These are phyloP conservation scores for Arthrobotrys pseudoclavata DNA, from an alignment of 2,329 filamentous ascomycete genomes.

Conservation along the genomic window DNA sequence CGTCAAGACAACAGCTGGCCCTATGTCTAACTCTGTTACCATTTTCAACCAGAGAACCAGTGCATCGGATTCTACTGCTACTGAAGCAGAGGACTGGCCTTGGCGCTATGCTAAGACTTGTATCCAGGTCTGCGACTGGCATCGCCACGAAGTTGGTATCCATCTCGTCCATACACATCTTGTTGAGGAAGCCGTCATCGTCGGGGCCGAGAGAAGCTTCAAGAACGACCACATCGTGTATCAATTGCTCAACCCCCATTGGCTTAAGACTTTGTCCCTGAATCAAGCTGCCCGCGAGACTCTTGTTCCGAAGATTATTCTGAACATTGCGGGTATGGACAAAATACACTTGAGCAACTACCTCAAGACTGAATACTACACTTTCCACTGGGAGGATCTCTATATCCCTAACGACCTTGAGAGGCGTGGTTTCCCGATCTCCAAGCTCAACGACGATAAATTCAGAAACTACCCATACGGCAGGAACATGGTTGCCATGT, in stretches of 20 bases:
- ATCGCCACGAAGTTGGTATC: slow-evolving; percentile 68
- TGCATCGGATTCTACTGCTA: slow-evolving; percentile 63
- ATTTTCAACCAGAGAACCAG: slow-evolving; percentile 69
- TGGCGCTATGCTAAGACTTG: slow-evolving; percentile 72
- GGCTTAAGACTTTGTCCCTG: slow-evolving; percentile 70
- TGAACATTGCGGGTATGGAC: slow-evolving; percentile 67
- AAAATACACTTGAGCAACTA: slow-evolving; percentile 65
- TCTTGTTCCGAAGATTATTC: slow-evolving; percentile 68
- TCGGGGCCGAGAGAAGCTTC: slow-evolving; percentile 68
- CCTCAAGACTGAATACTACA: slow-evolving; percentile 67
- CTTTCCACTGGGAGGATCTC: slow-evolving; percentile 68
- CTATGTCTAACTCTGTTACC: slow-evolving; percentile 67
- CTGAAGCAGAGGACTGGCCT: slow-evolving; percentile 68
- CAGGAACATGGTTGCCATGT: slow-evolving; percentile 68
- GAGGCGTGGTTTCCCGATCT: slow-evolving; percentile 67
- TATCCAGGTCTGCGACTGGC: slow-evolving; percentile 69
- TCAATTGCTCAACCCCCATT: slow-evolving; percentile 68
- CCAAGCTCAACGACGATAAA: slow-evolving; percentile 64
- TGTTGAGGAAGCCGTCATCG: slow-evolving; percentile 70
- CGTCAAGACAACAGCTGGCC: background rate
- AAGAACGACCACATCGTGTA: slow-evolving; percentile 67
- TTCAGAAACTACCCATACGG: slow-evolving; percentile 71
- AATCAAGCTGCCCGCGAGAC: slow-evolving; percentile 69
- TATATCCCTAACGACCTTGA: slow-evolving; percentile 69
- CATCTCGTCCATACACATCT: slow-evolving; percentile 69